Conservation (phyloP, 768 basidiomycete genomes). For the Vishniacozyma victoriae region DNA sequence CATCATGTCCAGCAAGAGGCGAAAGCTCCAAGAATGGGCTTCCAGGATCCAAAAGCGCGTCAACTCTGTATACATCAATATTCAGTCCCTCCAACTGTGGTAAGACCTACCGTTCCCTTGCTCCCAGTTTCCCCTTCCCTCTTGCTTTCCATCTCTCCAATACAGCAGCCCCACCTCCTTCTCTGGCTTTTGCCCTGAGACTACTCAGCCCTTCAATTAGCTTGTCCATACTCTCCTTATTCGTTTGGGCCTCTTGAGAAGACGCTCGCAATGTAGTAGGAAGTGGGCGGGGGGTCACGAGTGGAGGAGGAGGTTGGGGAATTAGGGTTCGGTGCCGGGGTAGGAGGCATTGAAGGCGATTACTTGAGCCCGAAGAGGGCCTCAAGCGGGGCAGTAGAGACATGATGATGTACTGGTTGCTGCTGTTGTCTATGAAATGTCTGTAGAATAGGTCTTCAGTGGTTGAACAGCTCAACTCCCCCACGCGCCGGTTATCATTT, state of each 20-base stretch:
- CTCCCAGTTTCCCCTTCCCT: slow-evolving; percentile 29
- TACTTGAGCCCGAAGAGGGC: too few relatives aligned
- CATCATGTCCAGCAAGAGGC: slow-evolving; percentile 75
- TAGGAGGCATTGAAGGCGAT: too few relatives aligned
- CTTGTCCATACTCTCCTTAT: slow-evolving; percentile 17
- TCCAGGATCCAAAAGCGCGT: slow-evolving; percentile 70
- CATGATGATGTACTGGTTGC: too few relatives aligned
- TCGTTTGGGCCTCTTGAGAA: slow-evolving; percentile 20
- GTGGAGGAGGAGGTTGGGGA: slow-evolving; percentile 21
- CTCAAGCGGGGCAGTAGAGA: too few relatives aligned
- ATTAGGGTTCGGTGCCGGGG: slow-evolving; percentile 22
- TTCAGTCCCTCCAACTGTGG: background rate
- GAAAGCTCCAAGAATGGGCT: slow-evolving; percentile 88
- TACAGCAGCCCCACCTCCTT: slow-evolving; percentile 28
- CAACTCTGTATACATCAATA: slow-evolving; percentile 52
- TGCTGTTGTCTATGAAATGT: too few relatives aligned
- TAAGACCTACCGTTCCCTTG: slow-evolving; percentile 27
- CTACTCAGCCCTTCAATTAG: slow-evolving; percentile 6
- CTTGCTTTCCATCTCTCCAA: slow-evolving; percentile 30
- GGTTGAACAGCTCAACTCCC: too few relatives aligned
- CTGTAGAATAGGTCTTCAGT: too few relatives aligned
- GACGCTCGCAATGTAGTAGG: slow-evolving; percentile 12
- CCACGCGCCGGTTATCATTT: too few relatives aligned
- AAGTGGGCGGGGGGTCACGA: slow-evolving; percentile 23
- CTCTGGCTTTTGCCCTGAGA: slow-evolving; percentile 20